These are phyloP conservation scores for Annulohypoxylon bovei DNA, from an alignment of 495 filamentous ascomycete species.

Conservation along the genomic window DNA sequence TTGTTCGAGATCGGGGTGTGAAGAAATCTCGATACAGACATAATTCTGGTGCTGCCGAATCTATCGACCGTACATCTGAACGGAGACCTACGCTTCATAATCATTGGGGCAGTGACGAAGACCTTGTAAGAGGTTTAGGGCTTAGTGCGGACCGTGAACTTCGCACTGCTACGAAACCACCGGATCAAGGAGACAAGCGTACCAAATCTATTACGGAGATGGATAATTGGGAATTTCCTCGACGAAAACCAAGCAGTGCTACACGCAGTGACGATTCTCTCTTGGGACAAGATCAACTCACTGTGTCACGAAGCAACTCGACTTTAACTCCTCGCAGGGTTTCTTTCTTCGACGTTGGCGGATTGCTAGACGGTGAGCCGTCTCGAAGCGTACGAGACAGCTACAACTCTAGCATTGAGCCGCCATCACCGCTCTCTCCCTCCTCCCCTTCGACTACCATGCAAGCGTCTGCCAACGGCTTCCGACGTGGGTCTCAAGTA, in stretches of 20 bases:
- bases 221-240: slow-evolving; percentile 54
- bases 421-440: slow-evolving; percentile 42
- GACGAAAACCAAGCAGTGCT: slow-evolving; percentile 36
- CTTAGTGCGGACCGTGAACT: slow-evolving; percentile 70
- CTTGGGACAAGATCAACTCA: slow-evolving; percentile 31
- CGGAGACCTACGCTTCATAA: slow-evolving; percentile 61
- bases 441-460: slow-evolving; percentile 46
- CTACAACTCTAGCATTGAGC: slow-evolving; percentile 45
- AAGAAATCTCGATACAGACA: slow-evolving; percentile 81
- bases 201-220: slow-evolving; percentile 50
- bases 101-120: slow-evolving; percentile 85
- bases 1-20: slow-evolving; percentile 78
- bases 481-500: slow-evolving; percentile 60
- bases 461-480: slow-evolving; percentile 48
- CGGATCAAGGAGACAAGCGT: slow-evolving; percentile 12
- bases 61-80: slow-evolving; percentile 55
- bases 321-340: slow-evolving; percentile 58
- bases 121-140: slow-evolving; percentile 78
- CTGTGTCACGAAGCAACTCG: slow-evolving; percentile 47
- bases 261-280: slow-evolving; percentile 50
- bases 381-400: slow-evolving; percentile 48
- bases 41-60: slow-evolving; percentile 57
- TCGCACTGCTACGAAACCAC: slow-evolving; percentile 45
- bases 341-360: slow-evolving; percentile 79
- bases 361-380: slow-evolving; percentile 62